Evolutionary conservation across 495 filamentous ascomycete species (phyloP), one percentile per base, ranked within the genome.

Genomic region (Schizothecium vesticola): DNA sequence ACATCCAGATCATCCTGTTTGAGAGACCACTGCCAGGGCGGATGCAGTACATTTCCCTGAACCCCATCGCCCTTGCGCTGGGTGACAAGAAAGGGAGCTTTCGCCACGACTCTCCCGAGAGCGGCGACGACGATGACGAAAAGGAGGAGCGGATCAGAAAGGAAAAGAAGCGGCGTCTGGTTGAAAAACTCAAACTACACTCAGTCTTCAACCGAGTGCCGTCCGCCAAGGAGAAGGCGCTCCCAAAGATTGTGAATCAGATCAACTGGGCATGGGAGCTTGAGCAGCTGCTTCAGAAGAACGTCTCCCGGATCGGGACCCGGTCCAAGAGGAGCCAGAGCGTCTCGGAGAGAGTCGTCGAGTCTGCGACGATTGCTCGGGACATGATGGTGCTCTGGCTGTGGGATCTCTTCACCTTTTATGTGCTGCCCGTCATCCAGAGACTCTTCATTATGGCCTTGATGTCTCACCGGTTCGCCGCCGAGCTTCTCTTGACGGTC

Each of bases 41-140:
- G 67, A 99, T 99, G 95, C 94, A 99, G 78, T 98, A 97, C 73
- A 92, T 97, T 76, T 98, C 95, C 1, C 81, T 97, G 21, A 85
- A 88, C 56, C 95, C 94, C 0, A 98, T 99, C 55, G 90, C 93
- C 0, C 80, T 99, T 29, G 92, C 92, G 0, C 80, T 99, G 63
- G 91, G 87, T 10, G 96, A 97, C 76, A 93, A 97, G 72, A 76
- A 76, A 22, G 73, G 75, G 26, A 67, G 69, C 24, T 71, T 70
- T n/a, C 73, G 70, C 23, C 67, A 76, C 59, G 73, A 74, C 24
- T 69, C 71, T 3, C 70, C 68, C 67, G 80, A 77, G 57, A 87
- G 86, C 69, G 79, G 84, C 19, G 85, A 90, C 66, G 83, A 83
- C 3, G 90, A 89, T 67, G 85, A 88, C 55, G 88, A 92, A 72